Conservation (phyloP, 2,329 filamentous ascomycete genomes). For the Nemania sp. region DNA sequence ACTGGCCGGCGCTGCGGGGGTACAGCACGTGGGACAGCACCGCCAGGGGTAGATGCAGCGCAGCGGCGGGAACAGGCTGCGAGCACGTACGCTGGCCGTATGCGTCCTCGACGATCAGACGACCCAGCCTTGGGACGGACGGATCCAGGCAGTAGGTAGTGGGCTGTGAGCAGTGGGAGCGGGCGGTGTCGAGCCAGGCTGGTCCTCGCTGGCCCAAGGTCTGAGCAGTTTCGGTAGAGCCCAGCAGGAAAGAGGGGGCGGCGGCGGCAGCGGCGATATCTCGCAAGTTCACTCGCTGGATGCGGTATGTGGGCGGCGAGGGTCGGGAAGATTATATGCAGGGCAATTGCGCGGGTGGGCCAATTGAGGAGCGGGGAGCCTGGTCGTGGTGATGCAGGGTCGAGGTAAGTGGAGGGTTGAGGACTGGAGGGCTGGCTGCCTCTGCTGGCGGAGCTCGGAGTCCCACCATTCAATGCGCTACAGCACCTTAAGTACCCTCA, state of each 20-base stretch:
- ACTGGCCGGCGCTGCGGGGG: constrained; percentile 18
- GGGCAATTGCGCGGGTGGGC: constrained; percentile 29
- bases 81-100: constrained; percentile 15
- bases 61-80: constrained; percentile 22
- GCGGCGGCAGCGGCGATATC: constrained; percentile 8
- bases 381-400: constrained; percentile 6
- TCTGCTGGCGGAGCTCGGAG: background rate
- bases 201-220: constrained; percentile 2
- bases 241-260: background rate
- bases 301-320: constrained; percentile 23
- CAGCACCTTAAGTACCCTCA: no score
- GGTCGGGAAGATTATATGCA: constrained; percentile 37
- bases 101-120: constrained; percentile 14
- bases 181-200: constrained; percentile 20
- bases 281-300: constrained; percentile 17
- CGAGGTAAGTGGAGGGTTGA: background rate
- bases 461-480: background rate
- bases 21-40: constrained; percentile 24
- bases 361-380: constrained; percentile 11
- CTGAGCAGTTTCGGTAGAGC: background rate
- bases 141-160: background rate
- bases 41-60: constrained; percentile 24
- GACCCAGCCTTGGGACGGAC: background rate
- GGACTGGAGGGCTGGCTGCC: background rate
- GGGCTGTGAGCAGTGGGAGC: constrained; percentile 9